Percentiles rank a stretch among this genome's conserved stretches.
phyloP scores from a whole-genome alignment of 345 rosid genomes.

The thale cress (Arabidopsis thaliana) region DNA sequence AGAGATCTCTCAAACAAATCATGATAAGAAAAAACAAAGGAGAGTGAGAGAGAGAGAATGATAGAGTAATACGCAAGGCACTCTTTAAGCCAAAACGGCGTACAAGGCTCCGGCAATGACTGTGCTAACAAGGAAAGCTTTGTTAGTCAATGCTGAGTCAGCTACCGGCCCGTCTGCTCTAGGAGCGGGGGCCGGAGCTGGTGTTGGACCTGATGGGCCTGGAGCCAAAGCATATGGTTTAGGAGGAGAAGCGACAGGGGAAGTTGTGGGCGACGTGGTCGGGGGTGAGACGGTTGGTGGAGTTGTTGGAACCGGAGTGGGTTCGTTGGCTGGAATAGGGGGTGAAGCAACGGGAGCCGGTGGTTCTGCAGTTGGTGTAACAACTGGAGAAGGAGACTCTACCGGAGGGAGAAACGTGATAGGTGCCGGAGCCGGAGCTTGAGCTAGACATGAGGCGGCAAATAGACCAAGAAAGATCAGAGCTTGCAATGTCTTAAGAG shows the following conservation, averaged over 20 bases:
- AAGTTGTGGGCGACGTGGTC: constrained; percentile 9
- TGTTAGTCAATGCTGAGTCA: constrained; percentile 46
- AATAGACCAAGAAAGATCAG: constrained; percentile 66
- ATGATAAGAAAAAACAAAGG: constrained; percentile 11
- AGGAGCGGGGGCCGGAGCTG: constrained; percentile 40
- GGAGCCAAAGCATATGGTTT: constrained; percentile 35
- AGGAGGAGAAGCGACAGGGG: constrained; percentile 44
- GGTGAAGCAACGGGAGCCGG: constrained; percentile 33
- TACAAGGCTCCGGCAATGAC: constrained; percentile 57
- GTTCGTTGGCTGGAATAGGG: constrained; percentile 24
- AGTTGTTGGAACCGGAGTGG: constrained; percentile 35
- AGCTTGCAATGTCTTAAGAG: constrained; percentile 51
- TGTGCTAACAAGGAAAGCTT: constrained; percentile 55
- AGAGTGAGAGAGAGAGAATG: neutral
- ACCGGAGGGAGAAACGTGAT: constrained; percentile 39
- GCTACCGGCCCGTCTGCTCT: neutral
- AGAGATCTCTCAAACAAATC: constrained; percentile 24
- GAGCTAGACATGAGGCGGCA: constrained; percentile 71
- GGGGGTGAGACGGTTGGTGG: constrained; percentile 37
- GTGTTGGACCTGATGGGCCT: constrained; percentile 33
- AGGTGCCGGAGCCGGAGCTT: constrained; percentile 62
- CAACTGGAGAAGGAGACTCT: constrained; percentile 48
- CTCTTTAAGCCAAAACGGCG: constrained; percentile 59
- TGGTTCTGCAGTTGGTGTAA: constrained; percentile 44
- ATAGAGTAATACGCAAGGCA: neutral